Conservation (phyloP, 371 early-diverging fungal genomes). For the Coemansia sp. region DNA sequence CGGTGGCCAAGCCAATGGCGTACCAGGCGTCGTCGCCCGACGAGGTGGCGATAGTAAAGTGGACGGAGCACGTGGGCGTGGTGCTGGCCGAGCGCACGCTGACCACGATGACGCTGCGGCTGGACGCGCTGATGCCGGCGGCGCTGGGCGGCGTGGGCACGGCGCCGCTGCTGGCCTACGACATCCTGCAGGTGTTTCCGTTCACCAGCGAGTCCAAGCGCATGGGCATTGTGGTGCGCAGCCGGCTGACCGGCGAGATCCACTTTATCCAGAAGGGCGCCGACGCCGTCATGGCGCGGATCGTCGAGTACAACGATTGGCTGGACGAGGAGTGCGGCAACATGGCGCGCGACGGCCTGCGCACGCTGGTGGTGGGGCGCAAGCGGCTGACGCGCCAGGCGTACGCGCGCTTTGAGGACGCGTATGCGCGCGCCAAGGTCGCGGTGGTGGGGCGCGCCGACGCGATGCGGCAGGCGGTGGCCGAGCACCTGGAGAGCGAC, state of each 20-base stretch:
- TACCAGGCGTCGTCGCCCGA: slow-evolving; percentile 99
- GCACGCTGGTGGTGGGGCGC: slow-evolving; percentile 96
- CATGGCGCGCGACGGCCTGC: slow-evolving; percentile 98
- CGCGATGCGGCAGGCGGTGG: slow-evolving; percentile 70
- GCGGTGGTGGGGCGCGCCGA: slow-evolving; percentile 55
- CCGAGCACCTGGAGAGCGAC: slow-evolving; percentile 76
- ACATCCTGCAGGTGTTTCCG: slow-evolving; percentile 92
- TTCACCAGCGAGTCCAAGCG: slow-evolving; percentile 98
- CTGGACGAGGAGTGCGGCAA: slow-evolving; percentile 98
- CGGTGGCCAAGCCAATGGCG: slow-evolving; percentile 48
- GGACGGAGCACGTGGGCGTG: slow-evolving; percentile 91
- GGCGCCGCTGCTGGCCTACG: slow-evolving; percentile 55
- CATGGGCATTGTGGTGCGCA: slow-evolving; percentile 97
- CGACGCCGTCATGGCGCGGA: slow-evolving; percentile 91
- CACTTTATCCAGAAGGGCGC: slow-evolving; percentile 97
- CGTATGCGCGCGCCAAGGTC: slow-evolving; percentile 74
- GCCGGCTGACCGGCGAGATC: slow-evolving; percentile 66
- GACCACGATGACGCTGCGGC: slow-evolving; percentile 67
- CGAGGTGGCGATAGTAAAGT: slow-evolving; percentile 98
- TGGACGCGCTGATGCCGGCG: slow-evolving; percentile 45
- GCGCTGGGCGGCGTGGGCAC: slow-evolving; percentile 11
- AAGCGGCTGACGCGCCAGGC: slow-evolving; percentile 77
- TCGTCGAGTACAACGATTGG: slow-evolving; percentile 97
- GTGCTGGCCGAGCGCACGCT: slow-evolving; percentile 76
- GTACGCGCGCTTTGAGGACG: slow-evolving; percentile 64